Base-by-base conservation (phyloP, 805 yeast genomes). In the Yarrowia porcina region DNA sequence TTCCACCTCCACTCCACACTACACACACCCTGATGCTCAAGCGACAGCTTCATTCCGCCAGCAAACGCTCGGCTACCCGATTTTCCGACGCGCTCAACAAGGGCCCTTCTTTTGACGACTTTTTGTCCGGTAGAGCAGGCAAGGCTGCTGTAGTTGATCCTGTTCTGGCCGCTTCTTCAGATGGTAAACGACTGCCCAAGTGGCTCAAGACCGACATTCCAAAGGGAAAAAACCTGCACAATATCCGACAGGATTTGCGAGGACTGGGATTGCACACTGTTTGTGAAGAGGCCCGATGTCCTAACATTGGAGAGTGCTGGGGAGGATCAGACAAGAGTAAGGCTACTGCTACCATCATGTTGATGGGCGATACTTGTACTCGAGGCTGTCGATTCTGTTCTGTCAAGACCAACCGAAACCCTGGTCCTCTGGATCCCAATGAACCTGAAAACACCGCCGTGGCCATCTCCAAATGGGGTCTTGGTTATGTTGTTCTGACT, bases 251-350 rank as follows among this genome's bases (percentile, higher is more conserved):
- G 52, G 99, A 94, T 71, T 86, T 94, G 33, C 81, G 90, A 65
- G 97, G 96, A 64, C 78, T 94, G 65, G 90, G 90, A 67, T 78
- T 94, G 59, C 88, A 97, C 36, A 94, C 99, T 0, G 99, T 94
- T 30, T 94, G 99, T 76, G 98, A 94, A 75, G 99, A 94, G 72
- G 99, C 99, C 4, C 87, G 94, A 72, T 94, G 99, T 76, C 99
- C 99, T n/a, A 94, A 94, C 74, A 94, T 94, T 66, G 97, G 98
- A 60, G 99, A 94, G 74, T 94, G 99, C 76, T 94, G 99, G 99
- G 98, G 99, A 63, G 99, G 99, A 30, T 84, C 86, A 70, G 85
- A 82, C 69, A 83, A 92, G 73, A 84, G 93, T 7, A 93, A 90
- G 66, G 97, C 99, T 3, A 90, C 97, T 8, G 97, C 97, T 6